phyloP scores from a whole-genome alignment of 805 yeast species.

The Starmerella potacharoeniae region DNA sequence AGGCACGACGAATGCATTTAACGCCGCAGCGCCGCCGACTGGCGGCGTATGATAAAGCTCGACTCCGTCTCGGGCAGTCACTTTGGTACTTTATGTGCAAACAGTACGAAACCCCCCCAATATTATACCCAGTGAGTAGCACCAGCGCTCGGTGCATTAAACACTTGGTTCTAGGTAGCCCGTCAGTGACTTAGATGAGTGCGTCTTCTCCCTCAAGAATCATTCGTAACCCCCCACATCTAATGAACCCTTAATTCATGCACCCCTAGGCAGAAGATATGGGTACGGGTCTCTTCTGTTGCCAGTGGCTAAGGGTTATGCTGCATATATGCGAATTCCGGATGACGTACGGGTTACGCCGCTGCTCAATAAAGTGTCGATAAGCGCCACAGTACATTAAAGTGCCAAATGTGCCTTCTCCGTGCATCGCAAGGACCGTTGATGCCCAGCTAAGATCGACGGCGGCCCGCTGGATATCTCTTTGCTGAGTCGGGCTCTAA shows the following conservation, averaged over 20 bases:
- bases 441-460: too few species aligned
- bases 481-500: background rate
- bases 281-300: background rate
- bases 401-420: too few species aligned
- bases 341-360: too few species aligned
- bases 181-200: background rate
- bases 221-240: background rate
- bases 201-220: background rate
- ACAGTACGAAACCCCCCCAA: background rate
- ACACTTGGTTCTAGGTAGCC: background rate
- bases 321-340: background rate
- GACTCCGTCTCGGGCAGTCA: constrained; percentile 1
- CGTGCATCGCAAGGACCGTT: too few species aligned
- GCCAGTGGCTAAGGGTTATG: background rate
- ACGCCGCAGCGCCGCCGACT: background rate
- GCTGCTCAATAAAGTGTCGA: too few species aligned
- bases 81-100: background rate
- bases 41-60: background rate
- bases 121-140: background rate
- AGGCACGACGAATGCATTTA: background rate
- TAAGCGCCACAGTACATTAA: too few species aligned
- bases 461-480: too few species aligned
- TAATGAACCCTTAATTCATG: background rate
- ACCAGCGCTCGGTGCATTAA: background rate
- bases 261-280: background rate